phyloP scores from a whole-genome alignment of 331 rosid species.

The Stylosanthes scabra region DNA sequence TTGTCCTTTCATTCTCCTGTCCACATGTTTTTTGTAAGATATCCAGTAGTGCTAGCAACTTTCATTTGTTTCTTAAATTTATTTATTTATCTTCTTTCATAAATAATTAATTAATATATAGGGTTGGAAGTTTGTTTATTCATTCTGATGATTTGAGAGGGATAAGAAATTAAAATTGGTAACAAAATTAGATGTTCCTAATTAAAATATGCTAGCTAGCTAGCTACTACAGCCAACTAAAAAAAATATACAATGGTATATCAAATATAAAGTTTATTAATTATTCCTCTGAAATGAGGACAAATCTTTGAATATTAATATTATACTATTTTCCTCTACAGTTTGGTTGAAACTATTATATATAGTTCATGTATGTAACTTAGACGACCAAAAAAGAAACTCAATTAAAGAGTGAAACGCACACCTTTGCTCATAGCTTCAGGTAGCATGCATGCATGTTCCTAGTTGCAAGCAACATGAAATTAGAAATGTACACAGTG shows the following conservation, averaged over 20 bases:
- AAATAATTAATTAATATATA: not conserved
- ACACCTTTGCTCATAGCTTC: not conserved
- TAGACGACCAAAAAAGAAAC: not conserved
- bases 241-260: too few relatives aligned
- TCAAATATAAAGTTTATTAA: too few relatives aligned
- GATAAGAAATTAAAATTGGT: too few relatives aligned
- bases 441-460: not conserved
- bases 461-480: not conserved
- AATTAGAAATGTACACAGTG: not conserved
- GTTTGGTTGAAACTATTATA: constrained; percentile 10
- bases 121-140: too few relatives aligned
- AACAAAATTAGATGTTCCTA: too few relatives aligned
- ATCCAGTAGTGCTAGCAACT: not conserved
- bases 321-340: not conserved
- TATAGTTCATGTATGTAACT: not conserved
- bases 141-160: too few relatives aligned
- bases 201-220: too few relatives aligned
- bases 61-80: not conserved
- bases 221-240: too few relatives aligned
- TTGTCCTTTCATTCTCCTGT: constrained; percentile 41
- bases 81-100: not conserved
- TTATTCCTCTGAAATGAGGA: too few relatives aligned
- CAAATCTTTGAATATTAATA: too few relatives aligned
- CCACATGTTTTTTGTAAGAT: constrained; percentile 30
- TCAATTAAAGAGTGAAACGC: not conserved